Conservation (phyloP, 768 basidiomycete genomes). For the Xanthoconium stramineum region DNA sequence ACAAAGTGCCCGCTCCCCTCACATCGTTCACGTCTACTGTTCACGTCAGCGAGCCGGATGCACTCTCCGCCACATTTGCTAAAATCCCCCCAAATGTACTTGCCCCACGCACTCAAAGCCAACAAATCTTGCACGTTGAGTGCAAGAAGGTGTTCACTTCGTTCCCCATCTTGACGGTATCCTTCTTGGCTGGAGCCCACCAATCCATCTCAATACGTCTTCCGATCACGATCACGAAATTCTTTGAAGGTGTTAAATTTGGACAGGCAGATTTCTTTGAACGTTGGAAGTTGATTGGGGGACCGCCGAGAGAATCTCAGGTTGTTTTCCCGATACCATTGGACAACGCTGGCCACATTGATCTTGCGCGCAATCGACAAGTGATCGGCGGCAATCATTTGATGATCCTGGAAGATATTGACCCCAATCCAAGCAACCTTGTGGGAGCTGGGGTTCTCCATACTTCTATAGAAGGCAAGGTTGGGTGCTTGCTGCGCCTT, state of each 20-base stretch:
- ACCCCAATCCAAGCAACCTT: conserved; percentile 91
- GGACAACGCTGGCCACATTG: conserved; percentile 64
- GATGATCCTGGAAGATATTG: conserved; percentile 77
- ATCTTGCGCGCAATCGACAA: conserved; percentile 67
- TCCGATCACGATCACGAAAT: conserved; percentile 86
- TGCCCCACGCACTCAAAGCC: conserved; percentile 79
- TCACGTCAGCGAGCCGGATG: conserved; percentile 67
- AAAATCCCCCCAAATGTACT: conserved; percentile 88
- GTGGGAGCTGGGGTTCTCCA: conserved; percentile 97
- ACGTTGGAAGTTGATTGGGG: conserved; percentile 96
- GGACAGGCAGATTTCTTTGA: conserved; percentile 89
- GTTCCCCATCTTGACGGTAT: conserved; percentile 79
- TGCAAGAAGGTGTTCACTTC: conserved; percentile 83
- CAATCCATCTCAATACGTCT: conserved; percentile 81
- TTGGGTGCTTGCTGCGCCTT: conserved; percentile 88
- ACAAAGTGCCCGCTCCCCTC: conserved; percentile 88
- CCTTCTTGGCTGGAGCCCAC: conserved; percentile 90
- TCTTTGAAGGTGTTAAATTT: conserved; percentile 90
- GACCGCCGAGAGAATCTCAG: conserved; percentile 91
- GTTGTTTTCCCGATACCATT: conserved; percentile 78
- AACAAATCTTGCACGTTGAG: conserved; percentile 91
- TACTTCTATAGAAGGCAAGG: conserved; percentile 87
- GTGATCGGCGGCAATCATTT: conserved; percentile 77
- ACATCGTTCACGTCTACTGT: conserved; percentile 87
- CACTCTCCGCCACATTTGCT: conserved; percentile 79